Base-by-base conservation (phyloP, 2,329 filamentous ascomycete genomes). In the Aspergillus quadricinctus region DNA sequence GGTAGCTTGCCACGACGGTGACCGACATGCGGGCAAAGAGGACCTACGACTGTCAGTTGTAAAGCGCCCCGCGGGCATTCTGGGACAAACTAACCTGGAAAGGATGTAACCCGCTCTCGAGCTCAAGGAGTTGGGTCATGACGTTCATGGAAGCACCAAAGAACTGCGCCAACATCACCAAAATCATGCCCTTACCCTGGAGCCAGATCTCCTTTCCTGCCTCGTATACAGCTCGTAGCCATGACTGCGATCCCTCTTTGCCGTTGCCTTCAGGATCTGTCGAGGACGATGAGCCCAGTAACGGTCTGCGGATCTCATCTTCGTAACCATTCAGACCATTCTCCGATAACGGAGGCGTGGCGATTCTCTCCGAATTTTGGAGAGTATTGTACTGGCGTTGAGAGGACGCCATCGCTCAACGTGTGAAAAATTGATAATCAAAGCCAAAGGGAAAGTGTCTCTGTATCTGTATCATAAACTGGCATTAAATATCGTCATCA, bases 141-240 rank as follows among this genome's bases (percentile, higher is more conserved):
- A 95, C 83, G 70, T 94, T 95, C 92, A 96, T 96, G 52, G 89
- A 74, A 0, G 88, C 86, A 1, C 88, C 90, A 64, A 96, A 96
- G 37, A 94, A 77, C 72, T 96, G 91, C 0, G 90, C 83, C 2
- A 87, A 59, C 19, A 92, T 78, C 46, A 96, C 89, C 48, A 92
- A 78, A 23, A 88, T 77, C 21, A 92, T 81, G 1, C 89, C 89
- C 62, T 88, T 87, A 66, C 94, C 92, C 53, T 78, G 76, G 4
- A 73, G 61, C 87, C 88, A 91, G 52, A 69, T 54, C 1, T 46
- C 43, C 6, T 46, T 46, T 2, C 19, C 43, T 23, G 27, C 21
- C 19, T 27, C 43, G 43, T 23, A 21, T 6, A 14, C 43, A 23
- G 11, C 10, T 25, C 43, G 21, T 14, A 46, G 11, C 43, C 43